Conservation (phyloP, 345 rosid genomes). For the Populus alba region DNA sequence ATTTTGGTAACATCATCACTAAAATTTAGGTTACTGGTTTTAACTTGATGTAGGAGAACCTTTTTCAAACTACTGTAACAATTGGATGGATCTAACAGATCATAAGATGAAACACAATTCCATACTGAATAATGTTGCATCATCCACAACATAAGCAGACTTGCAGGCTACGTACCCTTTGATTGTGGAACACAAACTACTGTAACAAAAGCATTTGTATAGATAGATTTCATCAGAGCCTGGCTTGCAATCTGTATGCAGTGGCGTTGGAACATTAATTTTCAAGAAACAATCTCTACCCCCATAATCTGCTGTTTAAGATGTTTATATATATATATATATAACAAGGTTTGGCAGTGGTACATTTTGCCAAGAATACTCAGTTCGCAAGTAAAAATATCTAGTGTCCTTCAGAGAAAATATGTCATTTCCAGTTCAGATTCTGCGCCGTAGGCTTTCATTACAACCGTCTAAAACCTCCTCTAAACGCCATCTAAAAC, state of each 20-base stretch:
- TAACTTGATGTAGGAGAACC: background rate
- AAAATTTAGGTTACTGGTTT: no score
- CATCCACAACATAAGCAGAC: background rate
- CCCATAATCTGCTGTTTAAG: background rate
- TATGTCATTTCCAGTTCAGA: background rate
- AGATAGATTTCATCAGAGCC: background rate
- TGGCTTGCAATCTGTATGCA: no score
- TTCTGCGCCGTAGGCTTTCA: background rate
- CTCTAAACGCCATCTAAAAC: background rate
- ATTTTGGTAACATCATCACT: no score
- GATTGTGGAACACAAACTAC: background rate
- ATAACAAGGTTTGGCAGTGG: background rate
- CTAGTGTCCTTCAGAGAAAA: background rate
- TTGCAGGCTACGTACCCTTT: background rate
- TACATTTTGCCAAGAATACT: background rate
- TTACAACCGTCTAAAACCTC: background rate
- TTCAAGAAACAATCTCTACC: background rate
- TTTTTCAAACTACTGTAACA: background rate
- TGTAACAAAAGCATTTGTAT: background rate
- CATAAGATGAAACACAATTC: background rate
- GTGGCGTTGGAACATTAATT: no score
- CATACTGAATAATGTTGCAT: background rate
- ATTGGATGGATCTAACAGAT: background rate
- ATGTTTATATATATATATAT: background rate
- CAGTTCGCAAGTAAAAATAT: background rate